A percentile compares a stretch with the other conserved stretches of the same genome.
These are phyloP conservation scores for Galerina sulciceps DNA, from an alignment of 768 basidiomycete genomes.

Conservation along the genomic window DNA sequence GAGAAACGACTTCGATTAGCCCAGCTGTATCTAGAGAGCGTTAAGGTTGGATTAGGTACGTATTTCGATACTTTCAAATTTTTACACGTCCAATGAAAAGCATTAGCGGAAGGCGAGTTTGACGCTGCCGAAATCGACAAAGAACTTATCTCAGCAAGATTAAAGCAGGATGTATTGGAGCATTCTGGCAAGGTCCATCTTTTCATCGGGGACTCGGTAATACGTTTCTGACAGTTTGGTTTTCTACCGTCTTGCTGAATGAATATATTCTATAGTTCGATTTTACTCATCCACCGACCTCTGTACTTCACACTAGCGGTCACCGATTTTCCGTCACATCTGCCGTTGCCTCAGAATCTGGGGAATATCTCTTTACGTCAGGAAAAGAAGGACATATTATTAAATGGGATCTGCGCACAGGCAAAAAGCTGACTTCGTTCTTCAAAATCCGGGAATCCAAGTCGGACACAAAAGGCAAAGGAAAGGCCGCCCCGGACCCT, in stretches of 20 bases:
- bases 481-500: slow-evolving; percentile 42
- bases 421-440: slow-evolving; percentile 60
- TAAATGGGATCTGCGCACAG: slow-evolving; percentile 79
- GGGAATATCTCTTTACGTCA: slow-evolving; percentile 79
- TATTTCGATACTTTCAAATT: slow-evolving; percentile 11
- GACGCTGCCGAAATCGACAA: slow-evolving; percentile 96
- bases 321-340: slow-evolving; percentile 84
- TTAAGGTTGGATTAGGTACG: slow-evolving; percentile 77
- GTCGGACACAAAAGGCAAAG: slow-evolving; percentile 59
- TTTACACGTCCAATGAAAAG: not conserved
- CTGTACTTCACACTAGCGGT: slow-evolving; percentile 65
- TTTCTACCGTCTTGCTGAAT: not conserved
- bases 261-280: slow-evolving; percentile 50
- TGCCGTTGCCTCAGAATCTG: slow-evolving; percentile 76
- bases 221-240: slow-evolving; percentile 11
- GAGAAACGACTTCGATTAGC: slow-evolving; percentile 92
- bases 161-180: slow-evolving; percentile 91
- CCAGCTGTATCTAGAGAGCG: slow-evolving; percentile 84
- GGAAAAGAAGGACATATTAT: slow-evolving; percentile 91
- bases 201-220: slow-evolving; percentile 75
- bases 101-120: slow-evolving; percentile 80
- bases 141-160: slow-evolving; percentile 86
- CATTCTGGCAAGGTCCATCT: slow-evolving; percentile 87
- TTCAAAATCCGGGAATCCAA: slow-evolving; percentile 53
- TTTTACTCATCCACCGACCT: slow-evolving; percentile 48